Conservation (phyloP, 2,329 filamentous ascomycete genomes). For the Pseudogymnoascus sp. region DNA sequence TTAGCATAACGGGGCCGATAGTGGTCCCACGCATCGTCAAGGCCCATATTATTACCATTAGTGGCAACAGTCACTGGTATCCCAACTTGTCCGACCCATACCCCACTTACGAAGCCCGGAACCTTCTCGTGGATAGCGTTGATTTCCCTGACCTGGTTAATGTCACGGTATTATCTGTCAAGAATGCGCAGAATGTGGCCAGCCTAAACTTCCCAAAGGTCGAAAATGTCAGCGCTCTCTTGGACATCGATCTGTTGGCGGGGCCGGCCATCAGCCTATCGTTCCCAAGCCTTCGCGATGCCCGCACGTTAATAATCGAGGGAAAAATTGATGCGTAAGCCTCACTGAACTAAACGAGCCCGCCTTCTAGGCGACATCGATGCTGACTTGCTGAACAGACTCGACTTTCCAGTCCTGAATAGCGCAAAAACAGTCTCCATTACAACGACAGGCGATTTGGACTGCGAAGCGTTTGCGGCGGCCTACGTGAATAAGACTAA, state of each 20-base stretch:
- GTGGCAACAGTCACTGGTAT: neutral
- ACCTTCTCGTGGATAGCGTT: neutral
- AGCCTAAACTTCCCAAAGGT: neutral
- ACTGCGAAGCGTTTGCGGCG: neutral
- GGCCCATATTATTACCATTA: neutral
- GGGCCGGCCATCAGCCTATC: neutral
- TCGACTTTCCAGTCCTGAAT: neutral
- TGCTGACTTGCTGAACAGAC: neutral
- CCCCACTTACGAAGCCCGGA: too few relatives aligned
- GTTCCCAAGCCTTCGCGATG: neutral
- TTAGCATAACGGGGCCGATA: neutral
- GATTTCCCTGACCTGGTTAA: neutral
- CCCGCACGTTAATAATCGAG: neutral
- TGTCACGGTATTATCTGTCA: neutral
- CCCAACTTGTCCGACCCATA: neutral
- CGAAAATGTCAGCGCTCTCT: neutral
- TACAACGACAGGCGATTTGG: neutral
- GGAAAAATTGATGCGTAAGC: neutral
- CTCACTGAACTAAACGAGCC: neutral
- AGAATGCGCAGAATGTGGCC: neutral
- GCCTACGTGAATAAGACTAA: neutral
- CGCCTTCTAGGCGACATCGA: neutral
- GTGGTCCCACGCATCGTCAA: neutral
- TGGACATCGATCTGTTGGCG: neutral
- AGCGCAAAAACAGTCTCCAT: neutral